Percentiles rank a stretch among this genome's conserved stretches.
These are phyloP conservation scores for Dendrothele bispora DNA, from an alignment of 768 basidiomycete genomes.

Conservation along the genomic window DNA sequence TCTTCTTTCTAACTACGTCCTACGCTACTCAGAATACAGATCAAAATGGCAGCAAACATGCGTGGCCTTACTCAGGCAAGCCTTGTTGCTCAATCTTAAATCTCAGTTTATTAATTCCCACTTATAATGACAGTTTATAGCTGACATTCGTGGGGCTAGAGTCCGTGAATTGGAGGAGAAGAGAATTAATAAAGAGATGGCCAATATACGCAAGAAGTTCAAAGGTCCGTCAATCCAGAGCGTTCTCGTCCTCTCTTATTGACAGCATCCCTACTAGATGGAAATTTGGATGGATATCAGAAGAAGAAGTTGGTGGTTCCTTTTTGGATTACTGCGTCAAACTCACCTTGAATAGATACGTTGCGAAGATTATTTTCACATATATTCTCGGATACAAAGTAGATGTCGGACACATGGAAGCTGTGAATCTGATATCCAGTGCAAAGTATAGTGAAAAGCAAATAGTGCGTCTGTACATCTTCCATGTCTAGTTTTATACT, in stretches of 20 bases:
- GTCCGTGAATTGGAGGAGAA: conserved; percentile 98
- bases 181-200: conserved; percentile 99
- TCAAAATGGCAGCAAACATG: conserved; percentile 85
- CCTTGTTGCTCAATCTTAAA: background rate
- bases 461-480: conserved; percentile 63
- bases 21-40: background rate
- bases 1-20: background rate
- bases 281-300: conserved; percentile 86
- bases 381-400: conserved; percentile 99
- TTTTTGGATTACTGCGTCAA: conserved; percentile 1
- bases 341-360: conserved; percentile 61
- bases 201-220: conserved; percentile 98
- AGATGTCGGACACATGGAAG: conserved; percentile 99
- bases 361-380: conserved; percentile 98
- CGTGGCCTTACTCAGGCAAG: conserved; percentile 83
- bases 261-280: conserved; percentile 48
- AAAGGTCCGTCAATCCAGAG: conserved; percentile 58
- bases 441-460: conserved; percentile 98
- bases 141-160: conserved; percentile 95
- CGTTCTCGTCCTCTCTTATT: background rate
- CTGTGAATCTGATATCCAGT: conserved; percentile 95
- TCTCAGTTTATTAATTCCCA: background rate
- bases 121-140: conserved; percentile 75
- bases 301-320: conserved; percentile 75
- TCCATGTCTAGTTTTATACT: conserved; percentile 9